Base-by-base conservation (phyloP, 1,284 basidiomycete genomes). In the Pyrrhoderma lamaoense region DNA sequence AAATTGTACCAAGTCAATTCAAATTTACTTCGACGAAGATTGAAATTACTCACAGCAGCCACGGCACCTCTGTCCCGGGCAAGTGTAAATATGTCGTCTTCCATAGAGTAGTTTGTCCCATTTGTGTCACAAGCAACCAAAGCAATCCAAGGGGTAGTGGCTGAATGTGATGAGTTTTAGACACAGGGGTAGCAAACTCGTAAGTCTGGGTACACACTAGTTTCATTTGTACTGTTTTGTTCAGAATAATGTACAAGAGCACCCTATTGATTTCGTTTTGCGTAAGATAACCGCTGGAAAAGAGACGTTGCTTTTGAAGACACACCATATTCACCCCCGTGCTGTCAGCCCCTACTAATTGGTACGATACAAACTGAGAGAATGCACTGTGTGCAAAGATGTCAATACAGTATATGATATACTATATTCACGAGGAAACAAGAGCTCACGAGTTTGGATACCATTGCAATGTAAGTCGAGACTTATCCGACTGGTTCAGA, bases 121-220 rank as follows among this genome's bases (percentile, higher is more conserved):
- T 92, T 90, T 49, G 64, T 62, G 61, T 93, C 90, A 64, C 91
- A 94, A 9, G 79, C 78, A 43, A 94, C 79, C 59, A 92, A 76
- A 3, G 92, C 91, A 57, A 94, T 88, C 89, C 90, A 94, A 5
- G 91, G 90, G 0, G 90, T 89, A 1, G 69, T 75, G 23, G 79
- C 85, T 89, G 56, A 42, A 49, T 22, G 37, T 36, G 8, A 37
- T 14, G 23, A 11, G 25, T 8, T 37, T 27, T 38, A 22, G 36
- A 23, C 2, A 27, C 4, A 22, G 8, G 16, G 42, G 39, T 35
- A 35, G 38, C 16, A 7, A 36, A 31, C n/a, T 37, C 65, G 69
- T 63, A 31, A 72, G 72, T 11, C 70, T 65, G 60, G 62, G 14
- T 51, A 62, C 44, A 57, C 60, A 54, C 63, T 64, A 23, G 56